A percentile compares a stretch with the other conserved stretches of the same genome.
Conservation (phyloP, 768 basidiomycete species). For the Amanita jacksonii region DNA sequence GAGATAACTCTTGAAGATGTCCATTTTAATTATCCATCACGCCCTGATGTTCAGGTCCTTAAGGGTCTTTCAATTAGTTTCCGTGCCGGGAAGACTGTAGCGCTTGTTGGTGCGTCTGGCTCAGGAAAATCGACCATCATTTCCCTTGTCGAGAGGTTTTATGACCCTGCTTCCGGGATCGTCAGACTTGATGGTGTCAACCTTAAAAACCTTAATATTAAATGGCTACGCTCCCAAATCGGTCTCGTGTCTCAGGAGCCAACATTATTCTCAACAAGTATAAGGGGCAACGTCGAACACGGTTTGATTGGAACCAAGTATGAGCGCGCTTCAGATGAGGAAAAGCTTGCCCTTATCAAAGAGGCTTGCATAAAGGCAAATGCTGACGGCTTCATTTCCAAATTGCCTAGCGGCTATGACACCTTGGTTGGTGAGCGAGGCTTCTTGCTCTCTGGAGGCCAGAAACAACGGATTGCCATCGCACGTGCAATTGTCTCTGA, state of each 20-base stretch:
- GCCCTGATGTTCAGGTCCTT: conserved; percentile 69
- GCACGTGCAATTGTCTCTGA: conserved; percentile 87
- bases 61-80: conserved; percentile 60
- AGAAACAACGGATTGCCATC: conserved; percentile 86
- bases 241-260: conserved; percentile 89
- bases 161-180: conserved; percentile 62
- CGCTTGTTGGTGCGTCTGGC: conserved; percentile 72
- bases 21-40: conserved; percentile 80
- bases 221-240: conserved; percentile 81
- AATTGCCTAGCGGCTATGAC: conserved; percentile 75
- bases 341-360: conserved; percentile 72
- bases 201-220: conserved; percentile 67
- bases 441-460: conserved; percentile 76
- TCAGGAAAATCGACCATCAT: conserved; percentile 75
- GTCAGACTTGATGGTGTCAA: conserved; percentile 71
- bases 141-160: conserved; percentile 79
- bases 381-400: conserved; percentile 80
- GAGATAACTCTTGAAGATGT: conserved; percentile 65
- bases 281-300: conserved; percentile 74
- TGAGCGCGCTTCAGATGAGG: conserved; percentile 64
- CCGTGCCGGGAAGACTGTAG: conserved; percentile 67
- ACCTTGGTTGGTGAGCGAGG: conserved; percentile 87
- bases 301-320: conserved; percentile 69
- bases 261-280: conserved; percentile 75
- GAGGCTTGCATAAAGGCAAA: conserved; percentile 86